A percentile compares a stretch with the other conserved stretches of the same genome.
Evolutionary conservation across 331 rosid genomes (phyloP).

Genomic region (Malus hybrid): DNA sequence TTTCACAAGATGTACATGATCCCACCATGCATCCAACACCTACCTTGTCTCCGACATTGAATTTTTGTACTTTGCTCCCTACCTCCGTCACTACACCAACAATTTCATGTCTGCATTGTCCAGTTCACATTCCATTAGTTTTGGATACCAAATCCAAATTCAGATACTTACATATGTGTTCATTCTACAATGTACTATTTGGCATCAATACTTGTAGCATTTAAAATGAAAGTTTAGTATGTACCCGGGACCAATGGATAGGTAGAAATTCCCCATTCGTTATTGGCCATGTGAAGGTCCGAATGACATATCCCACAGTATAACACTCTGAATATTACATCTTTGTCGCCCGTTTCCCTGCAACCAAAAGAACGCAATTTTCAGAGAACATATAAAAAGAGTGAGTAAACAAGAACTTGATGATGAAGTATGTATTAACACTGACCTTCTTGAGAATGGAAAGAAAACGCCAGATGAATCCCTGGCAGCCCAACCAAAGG

Average conservation of each 20-base stretch:
- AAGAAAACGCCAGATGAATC: conserved; percentile 44
- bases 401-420: not conserved
- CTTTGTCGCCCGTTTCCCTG: conserved; percentile 53
- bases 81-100: conserved; percentile 63
- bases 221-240: not conserved
- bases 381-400: not conserved
- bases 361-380: not conserved
- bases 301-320: conserved; percentile 61
- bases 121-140: no score
- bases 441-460: conserved; percentile 42
- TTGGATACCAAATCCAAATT: no score
- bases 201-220: no score
- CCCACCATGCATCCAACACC: conserved; percentile 62
- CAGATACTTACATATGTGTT: no score
- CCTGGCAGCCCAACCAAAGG: conserved; percentile 46
- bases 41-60: conserved; percentile 37
- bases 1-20: conserved; percentile 49
- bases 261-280: conserved; percentile 36
- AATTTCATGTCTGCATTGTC: conserved; percentile 33
- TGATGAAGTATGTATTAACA: not conserved
- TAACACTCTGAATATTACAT: conserved; percentile 44
- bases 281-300: conserved; percentile 41
- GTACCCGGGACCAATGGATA: conserved; percentile 73
- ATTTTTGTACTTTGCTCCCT: conserved; percentile 41
- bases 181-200: no score